phyloP scores from a whole-genome alignment of 768 basidiomycete species.

The Roridomyces roridus region DNA sequence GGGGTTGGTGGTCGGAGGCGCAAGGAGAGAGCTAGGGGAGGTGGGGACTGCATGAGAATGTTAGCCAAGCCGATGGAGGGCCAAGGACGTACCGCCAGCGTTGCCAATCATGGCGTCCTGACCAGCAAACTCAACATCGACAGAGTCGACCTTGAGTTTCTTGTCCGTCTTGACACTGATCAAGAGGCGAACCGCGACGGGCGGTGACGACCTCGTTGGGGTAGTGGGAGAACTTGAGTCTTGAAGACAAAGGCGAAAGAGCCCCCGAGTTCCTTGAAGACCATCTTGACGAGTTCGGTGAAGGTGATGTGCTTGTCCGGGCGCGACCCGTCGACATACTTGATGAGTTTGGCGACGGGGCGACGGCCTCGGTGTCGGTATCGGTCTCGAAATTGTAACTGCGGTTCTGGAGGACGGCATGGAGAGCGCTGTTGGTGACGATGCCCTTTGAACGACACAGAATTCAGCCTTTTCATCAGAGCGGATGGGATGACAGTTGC shows the following conservation, averaged over 20 bases:
- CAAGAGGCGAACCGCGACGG: constrained; percentile 96
- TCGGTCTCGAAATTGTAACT: constrained; percentile 95
- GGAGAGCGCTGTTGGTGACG: constrained; percentile 90
- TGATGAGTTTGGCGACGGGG: constrained; percentile 92
- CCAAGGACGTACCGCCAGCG: constrained; percentile 50
- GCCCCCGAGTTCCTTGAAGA: constrained; percentile 96
- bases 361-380: constrained; percentile 97
- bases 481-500: constrained; percentile 95
- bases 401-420: constrained; percentile 92
- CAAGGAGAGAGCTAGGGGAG: constrained; percentile 65
- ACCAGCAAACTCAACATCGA: constrained; percentile 94
- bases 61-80: too few species aligned
- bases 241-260: constrained; percentile 99
- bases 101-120: constrained; percentile 63
- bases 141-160: constrained; percentile 99
- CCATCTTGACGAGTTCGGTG: constrained; percentile 91
- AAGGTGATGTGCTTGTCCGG: constrained; percentile 86
- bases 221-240: constrained; percentile 89
- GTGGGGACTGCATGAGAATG: constrained; percentile 2
- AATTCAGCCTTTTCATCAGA: constrained; percentile 85
- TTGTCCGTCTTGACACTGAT: constrained; percentile 99
- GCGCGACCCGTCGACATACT: constrained; percentile 96
- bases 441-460: constrained; percentile 98
- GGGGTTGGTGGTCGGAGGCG: constrained; percentile 65
- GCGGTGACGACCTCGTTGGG: constrained; percentile 96